Base-by-base conservation (phyloP, 306 rosid genomes). In the Hippophae rhamnoides region DNA sequence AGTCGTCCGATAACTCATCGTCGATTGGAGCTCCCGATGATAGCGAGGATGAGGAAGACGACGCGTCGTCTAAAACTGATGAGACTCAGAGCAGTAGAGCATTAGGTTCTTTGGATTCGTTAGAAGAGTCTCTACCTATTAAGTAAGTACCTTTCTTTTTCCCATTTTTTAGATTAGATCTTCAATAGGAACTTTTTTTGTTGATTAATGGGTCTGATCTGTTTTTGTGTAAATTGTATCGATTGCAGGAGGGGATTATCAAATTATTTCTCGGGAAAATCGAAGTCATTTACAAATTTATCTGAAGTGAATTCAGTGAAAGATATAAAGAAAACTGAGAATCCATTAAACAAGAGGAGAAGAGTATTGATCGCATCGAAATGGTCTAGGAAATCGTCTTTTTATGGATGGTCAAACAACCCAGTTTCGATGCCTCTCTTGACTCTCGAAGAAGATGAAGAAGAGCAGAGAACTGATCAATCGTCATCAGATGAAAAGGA, bases 371-470 rank as follows among this genome's bases (percentile, higher is more conserved):
- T 92, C 13, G 93, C 93, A 9, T 74, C 96, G 0, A 92, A 87
- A 52, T 75, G 78, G 79, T 63, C 92, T 8, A 85, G 79, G 64
- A 88, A 42, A 70, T 82, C 95, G 0, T 26, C 76, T 1, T 88
- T 88, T 46, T 92, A 92, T 72, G 72, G 77, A 38, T 75, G 87
- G 81, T 61, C 78, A 0, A 85, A 31, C 5, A 31, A 92, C 71
- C 96, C 99, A 2, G 51, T 81, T 73, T 92, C 99, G 63, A 85
- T 92, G 99, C 99, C 99, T 8, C 75, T 92, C 44, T 60, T 92
- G 12, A 80, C 93, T 2, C 75, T 90, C 13, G 54, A 59, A 5
- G 97, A 90, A 6, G 50, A 59, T 1, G 70, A 70, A 1, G 70
- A 76, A 9, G 78, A 52, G 2, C 61, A 71, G 0, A 68, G 65